These are phyloP conservation scores for Phoma sp. DNA, from an alignment of 2,329 filamentous ascomycete genomes.

Conservation along the genomic window DNA sequence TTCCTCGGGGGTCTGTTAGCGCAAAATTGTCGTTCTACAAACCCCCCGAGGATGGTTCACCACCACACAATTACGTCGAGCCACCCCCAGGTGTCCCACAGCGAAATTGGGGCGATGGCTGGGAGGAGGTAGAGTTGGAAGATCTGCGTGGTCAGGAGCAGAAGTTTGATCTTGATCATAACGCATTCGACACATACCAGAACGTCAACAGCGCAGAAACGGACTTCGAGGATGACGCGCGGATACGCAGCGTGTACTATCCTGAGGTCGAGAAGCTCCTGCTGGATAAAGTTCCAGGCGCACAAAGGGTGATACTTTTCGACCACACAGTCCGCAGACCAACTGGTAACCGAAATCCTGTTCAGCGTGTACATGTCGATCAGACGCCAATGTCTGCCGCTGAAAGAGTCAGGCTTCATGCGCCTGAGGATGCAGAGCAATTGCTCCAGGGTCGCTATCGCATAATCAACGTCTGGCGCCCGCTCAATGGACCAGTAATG, in stretches of 20 bases:
- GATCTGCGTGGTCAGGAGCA: conserved; percentile 78
- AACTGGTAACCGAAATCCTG: conserved; percentile 69
- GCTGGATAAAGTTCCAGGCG: conserved; percentile 70
- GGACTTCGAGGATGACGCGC: conserved; percentile 71
- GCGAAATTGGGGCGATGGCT: conserved; percentile 66
- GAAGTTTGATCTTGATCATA: conserved; percentile 71
- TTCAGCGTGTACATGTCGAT: conserved; percentile 80
- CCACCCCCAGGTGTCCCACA: conserved; percentile 67
- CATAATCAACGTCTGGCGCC: conserved; percentile 88
- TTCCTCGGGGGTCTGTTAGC: conserved; percentile 37
- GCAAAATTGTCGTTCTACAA: conserved; percentile 42
- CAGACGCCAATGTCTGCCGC: conserved; percentile 74
- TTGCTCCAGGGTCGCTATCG: conserved; percentile 75
- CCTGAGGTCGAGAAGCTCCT: conserved; percentile 80
- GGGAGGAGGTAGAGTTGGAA: conserved; percentile 65
- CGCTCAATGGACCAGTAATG: conserved; percentile 64
- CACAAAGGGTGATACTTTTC: conserved; percentile 75
- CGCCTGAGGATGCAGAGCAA: conserved; percentile 70
- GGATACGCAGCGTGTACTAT: conserved; percentile 79
- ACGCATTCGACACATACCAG: conserved; percentile 75
- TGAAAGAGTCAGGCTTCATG: conserved; percentile 72
- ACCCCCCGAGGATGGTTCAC: conserved; percentile 36
- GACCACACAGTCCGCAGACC: conserved; percentile 87
- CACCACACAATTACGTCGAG: conserved; percentile 64
- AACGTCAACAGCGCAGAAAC: conserved; percentile 64